phyloP scores from a whole-genome alignment of 306 rosid species.

The Cicer yamashitae region DNA sequence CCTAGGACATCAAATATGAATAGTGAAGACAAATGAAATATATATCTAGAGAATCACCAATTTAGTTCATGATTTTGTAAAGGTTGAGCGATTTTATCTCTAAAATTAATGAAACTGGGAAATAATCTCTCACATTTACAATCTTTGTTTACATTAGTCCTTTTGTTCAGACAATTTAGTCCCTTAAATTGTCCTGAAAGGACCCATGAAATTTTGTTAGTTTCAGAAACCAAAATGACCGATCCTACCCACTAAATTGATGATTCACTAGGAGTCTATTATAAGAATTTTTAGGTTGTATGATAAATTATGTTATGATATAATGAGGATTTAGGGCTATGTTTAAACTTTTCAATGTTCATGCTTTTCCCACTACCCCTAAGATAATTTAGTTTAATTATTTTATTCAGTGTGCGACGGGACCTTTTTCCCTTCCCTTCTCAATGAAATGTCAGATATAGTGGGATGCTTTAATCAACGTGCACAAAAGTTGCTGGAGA shows the following conservation, averaged over 20 bases:
- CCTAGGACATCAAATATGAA: no score
- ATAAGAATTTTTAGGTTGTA: not conserved
- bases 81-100: no score
- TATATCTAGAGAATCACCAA: no score
- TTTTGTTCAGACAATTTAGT: no score
- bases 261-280: not conserved
- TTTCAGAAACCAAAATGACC: not conserved
- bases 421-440: slow-evolving; percentile 87
- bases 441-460: slow-evolving; percentile 78
- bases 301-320: not conserved
- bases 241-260: not conserved
- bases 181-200: no score
- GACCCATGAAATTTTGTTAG: not conserved
- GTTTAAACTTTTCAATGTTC: not conserved
- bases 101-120: no score
- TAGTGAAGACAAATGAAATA: no score
- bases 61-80: no score
- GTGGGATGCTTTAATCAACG: slow-evolving; percentile 84
- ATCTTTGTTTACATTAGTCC: no score
- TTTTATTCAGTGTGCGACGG: slow-evolving; percentile 79
- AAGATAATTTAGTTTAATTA: slow-evolving; percentile 27
- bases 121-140: no score
- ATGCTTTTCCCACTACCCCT: not conserved
- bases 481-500: slow-evolving; percentile 74
- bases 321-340: not conserved